Evolutionary conservation across 192 early-diverging fungal species (phyloP), one percentile per base, ranked within the genome.

Genomic region (Coemansia sp.): DNA sequence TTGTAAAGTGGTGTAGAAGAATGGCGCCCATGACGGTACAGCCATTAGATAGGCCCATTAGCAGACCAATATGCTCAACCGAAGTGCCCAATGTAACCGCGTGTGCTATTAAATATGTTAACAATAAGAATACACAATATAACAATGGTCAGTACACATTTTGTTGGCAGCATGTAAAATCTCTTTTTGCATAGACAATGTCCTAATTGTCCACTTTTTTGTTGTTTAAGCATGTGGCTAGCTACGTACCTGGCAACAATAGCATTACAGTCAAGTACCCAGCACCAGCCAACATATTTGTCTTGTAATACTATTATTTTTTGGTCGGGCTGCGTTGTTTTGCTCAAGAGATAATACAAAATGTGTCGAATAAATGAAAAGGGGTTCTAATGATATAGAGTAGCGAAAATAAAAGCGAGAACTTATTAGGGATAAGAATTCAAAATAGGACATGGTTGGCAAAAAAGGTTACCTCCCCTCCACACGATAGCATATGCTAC

Each of bases 201-300:
- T 55, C 13, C 27, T 16, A 16, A 4, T 1, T 1, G 54, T 10
- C 13, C 27, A 27, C 22, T 12, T 27, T 27, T 27, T 27, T 27
- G 1, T n/a, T n/a, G n/a, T 27, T 5, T 0, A 31, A 55, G 27
- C 12, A 12, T 11, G 15, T 1, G 27, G 24, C 24, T 55, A 55
- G 24, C 15, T 55, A 61, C 71, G 55, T 84, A 84, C 81, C 81
- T 65, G 76, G 81, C 16, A 78, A 38, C 24, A 84, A 65, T 52
- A 75, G 71, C 62, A 84, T 84, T 18, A 84, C 81, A 20, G 81
- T 78, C 52, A 84, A 52, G 41, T 73, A 84, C 1, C 81, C 81
- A 13, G 81, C 81, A 2, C 81, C 81, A 12, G 81, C 76, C 47
- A 84, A 66, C 81, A 84, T 84, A 38, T 49, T 40, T 63, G n/a